phyloP scores from a whole-genome alignment of 257 asterid species.

The Mitragyna speciosa region DNA sequence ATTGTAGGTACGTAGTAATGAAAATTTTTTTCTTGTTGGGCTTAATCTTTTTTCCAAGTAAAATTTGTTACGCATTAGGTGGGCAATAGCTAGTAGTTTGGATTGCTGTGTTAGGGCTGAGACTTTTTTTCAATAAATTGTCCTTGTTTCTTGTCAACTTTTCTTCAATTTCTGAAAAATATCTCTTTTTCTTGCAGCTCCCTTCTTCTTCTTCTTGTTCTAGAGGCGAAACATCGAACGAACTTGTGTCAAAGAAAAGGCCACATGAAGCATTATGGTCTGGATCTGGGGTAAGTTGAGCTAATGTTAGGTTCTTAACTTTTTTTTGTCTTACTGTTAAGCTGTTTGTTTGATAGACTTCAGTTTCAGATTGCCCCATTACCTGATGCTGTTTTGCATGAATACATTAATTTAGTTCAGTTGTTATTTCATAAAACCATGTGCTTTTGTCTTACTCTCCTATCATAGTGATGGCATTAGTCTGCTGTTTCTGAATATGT shows the following conservation, averaged over 20 bases:
- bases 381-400: neutral
- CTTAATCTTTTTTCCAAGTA: neutral
- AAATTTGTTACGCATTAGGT: neutral
- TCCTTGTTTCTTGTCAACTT: neutral
- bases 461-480: neutral
- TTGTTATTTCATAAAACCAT: neutral
- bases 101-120: neutral
- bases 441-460: neutral
- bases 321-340: neutral
- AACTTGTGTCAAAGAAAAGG: conserved; percentile 64
- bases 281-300: conserved; percentile 63
- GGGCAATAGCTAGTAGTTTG: neutral
- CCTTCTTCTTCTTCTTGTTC: conserved; percentile 65
- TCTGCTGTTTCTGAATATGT: neutral
- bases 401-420: neutral
- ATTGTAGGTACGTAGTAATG: neutral
- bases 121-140: neutral
- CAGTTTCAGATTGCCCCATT: neutral
- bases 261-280: conserved; percentile 59
- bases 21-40: neutral
- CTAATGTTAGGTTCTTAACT: neutral
- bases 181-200: conserved; percentile 41
- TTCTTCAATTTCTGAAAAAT: conserved; percentile 17
- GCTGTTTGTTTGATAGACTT: neutral
- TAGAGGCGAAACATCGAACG: conserved; percentile 69